Base-by-base conservation (phyloP, 139 green algal species). In the Diplosphaera chodatii region DNA sequence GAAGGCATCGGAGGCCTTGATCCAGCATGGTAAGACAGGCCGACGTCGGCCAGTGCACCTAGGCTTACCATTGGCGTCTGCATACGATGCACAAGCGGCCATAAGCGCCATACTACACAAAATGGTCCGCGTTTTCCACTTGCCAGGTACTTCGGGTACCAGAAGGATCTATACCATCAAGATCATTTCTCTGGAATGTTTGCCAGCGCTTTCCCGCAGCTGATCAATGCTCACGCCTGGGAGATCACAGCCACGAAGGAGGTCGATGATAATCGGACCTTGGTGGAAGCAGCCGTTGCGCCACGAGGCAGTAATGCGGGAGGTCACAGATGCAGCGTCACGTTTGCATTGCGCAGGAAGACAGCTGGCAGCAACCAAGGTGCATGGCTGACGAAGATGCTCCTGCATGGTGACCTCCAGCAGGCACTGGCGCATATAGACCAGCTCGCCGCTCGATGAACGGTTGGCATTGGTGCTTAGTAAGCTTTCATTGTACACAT, bases 121-220 rank as follows among this genome's bases (percentile, higher is more conserved):
- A n/a, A n/a, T n/a, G n/a, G n/a, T n/a, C n/a, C n/a, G n/a, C n/a
- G n/a, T n/a, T n/a, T n/a, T n/a, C n/a, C n/a, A n/a, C n/a, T n/a
- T n/a, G n/a, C n/a, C n/a, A n/a, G n/a, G n/a, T 30, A 37, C 31
- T 37, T 55, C 55, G 32, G 76, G 2, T 86, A 85, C 62, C 71
- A 34, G 18, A 89, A 87, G 68, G 85, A 91, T 62, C 71, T 92
- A 13, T 93, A 93, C 66, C 88, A 94, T 64, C 79, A 88, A 15
- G 90, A 95, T 72, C 90, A 95, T 56, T 95, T 93, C n/a, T n/a
- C 48, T 71, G 80, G 78, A 5, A 41, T 69, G 55, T 88, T 88
- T 77, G 29, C 20, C 8, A 86, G 66, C 28, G 40, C 73, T 1
- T 78, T 86, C 5, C n/a, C 40, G 15, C 73, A 85, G 31, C 56